Base-by-base conservation (phyloP, 225 moss, liverwort and hornwort genomes). In the Polytrichum formosum region DNA sequence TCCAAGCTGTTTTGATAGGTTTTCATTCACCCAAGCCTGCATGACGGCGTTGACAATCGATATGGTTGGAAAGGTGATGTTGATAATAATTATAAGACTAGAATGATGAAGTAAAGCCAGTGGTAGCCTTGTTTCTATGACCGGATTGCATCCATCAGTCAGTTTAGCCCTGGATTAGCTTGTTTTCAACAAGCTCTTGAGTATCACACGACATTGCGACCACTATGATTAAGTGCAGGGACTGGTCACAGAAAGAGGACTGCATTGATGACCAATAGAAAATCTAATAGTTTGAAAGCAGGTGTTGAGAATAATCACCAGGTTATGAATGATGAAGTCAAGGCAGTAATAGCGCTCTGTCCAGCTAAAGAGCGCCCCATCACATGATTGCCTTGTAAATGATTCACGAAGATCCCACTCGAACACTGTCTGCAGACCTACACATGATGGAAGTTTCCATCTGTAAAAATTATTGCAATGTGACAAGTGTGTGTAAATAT, bases 391-490 rank as follows among this genome's bases (percentile, higher is more conserved):
- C 67, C 77, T 77, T 69, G 77, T 76, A 74, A 79, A 85, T 46
- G 85, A 85, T 4, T 85, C 85, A 26, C 75, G 77, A 79, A 85
- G 85, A 66, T 85, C 85, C 82, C 82, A 85, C 69, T 85, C 82
- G 10, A 85, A 82, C 69, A 85, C 70, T 25, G 79, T 79, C 72
- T 82, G 85, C 21, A 85, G 72, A 67, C 85, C 85, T 81, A 53
- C 8, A 65, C 13, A 46, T 46, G 31, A 31, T 31, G 46, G 46
- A 16, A 46, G 13, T 16, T 46, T 46, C 46, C 59, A 59, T 23
- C 59, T 59, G 58, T 58, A 59, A 59, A 21, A 59, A 23, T 59
- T 2, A 23, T 23, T 46, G 46, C 46, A 46, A 16, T 46, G 0
- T 13, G 46, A 46, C 16, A 46, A 46, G 4, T 35, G 8, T 35